Evolutionary conservation across 257 asterid species (phyloP).

Genomic region (Rubia yunnanensis): DNA sequence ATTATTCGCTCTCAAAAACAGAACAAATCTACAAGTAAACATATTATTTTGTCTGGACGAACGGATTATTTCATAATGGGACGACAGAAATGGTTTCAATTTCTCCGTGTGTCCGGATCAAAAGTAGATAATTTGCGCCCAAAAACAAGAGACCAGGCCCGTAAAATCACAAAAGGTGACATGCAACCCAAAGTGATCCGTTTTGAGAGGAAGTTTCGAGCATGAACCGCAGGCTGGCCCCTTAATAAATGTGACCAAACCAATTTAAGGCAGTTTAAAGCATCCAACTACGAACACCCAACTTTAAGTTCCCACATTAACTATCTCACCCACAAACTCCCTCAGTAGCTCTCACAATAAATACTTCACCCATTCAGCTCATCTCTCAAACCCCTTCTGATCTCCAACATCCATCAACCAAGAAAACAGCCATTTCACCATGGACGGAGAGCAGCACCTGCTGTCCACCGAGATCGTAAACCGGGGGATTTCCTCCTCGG

Average conservation of each 20-base stretch:
- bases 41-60: too few species aligned
- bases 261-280: constrained; percentile 33
- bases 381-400: not conserved
- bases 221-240: not conserved
- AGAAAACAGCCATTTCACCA: not conserved
- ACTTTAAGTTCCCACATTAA: constrained; percentile 37
- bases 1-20: too few species aligned
- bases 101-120: not conserved
- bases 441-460: constrained; percentile 66
- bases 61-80: too few species aligned
- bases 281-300: constrained; percentile 40
- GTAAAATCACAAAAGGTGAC: not conserved
- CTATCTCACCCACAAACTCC: constrained; percentile 16
- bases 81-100: not conserved
- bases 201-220: not conserved
- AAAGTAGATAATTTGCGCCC: too few species aligned
- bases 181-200: not conserved
- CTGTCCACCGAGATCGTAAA: constrained; percentile 79
- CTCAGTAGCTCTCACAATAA: constrained; percentile 24
- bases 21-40: too few species aligned
- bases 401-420: not conserved
- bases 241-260: constrained; percentile 35
- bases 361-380: constrained; percentile 17
- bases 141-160: not conserved
- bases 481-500: constrained; percentile 64